These are phyloP conservation scores for Myxozyma neotropica DNA, from an alignment of 805 yeast genomes.

Conservation along the genomic window DNA sequence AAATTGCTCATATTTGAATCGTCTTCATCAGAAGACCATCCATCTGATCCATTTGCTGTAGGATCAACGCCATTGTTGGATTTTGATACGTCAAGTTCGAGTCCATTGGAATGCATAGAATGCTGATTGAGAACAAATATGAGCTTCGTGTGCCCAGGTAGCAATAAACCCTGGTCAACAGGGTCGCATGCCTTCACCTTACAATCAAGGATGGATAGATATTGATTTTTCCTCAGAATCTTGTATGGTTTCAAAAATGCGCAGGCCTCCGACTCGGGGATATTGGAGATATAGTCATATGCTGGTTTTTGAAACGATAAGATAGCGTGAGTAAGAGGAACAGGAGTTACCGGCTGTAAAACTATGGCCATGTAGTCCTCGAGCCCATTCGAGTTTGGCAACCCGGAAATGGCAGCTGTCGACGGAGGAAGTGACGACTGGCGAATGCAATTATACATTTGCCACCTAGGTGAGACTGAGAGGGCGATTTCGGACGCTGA, in stretches of 20 bases:
- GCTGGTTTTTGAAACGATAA: slow-evolving; percentile 52
- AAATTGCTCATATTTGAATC: slow-evolving; percentile 1
- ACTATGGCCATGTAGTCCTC: slow-evolving; percentile 14
- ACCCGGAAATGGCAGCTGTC: slow-evolving; percentile 1
- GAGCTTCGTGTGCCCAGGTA: slow-evolving; percentile 50
- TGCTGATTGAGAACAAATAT: slow-evolving; percentile 50
- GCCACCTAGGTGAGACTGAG: slow-evolving; percentile 5
- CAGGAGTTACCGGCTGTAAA: slow-evolving; percentile 33
- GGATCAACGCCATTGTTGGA: neutral
- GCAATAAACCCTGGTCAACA: slow-evolving; percentile 63
- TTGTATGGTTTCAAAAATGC: slow-evolving; percentile 29
- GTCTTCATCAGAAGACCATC: slow-evolving; percentile 26
- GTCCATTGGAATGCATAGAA: slow-evolving; percentile 27
- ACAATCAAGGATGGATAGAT: slow-evolving; percentile 7
- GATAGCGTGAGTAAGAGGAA: slow-evolving; percentile 46
- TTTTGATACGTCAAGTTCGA: slow-evolving; percentile 28
- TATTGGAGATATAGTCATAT: slow-evolving; percentile 48
- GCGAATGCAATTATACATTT: slow-evolving; percentile 7
- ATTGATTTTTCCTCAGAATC: slow-evolving; percentile 7
- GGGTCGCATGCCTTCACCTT: slow-evolving; percentile 59
- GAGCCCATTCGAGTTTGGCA: neutral
- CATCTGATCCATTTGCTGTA: slow-evolving; percentile 11
- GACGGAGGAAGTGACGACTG: slow-evolving; percentile 19
- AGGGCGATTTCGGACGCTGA: slow-evolving; percentile 2
- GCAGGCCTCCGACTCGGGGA: slow-evolving; percentile 43